phyloP scores from a whole-genome alignment of 164 flowering plant genomes.

The Hamamelis virginiana region DNA sequence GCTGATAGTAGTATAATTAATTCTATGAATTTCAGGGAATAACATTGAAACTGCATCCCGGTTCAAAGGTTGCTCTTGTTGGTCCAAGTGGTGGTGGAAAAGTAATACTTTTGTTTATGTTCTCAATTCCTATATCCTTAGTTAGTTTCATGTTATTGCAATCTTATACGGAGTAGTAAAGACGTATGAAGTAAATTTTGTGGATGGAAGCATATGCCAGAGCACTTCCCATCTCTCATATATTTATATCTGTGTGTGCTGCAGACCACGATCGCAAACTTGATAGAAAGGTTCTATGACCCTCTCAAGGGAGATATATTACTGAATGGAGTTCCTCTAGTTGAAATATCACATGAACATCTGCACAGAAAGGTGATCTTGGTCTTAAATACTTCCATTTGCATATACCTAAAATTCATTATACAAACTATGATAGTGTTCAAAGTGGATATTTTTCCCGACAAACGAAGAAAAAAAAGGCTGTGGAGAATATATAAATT shows the following conservation, averaged over 20 bases:
- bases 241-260: constrained; percentile 14
- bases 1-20: background rate
- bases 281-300: constrained; percentile 94
- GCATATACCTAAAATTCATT: no score
- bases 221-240: background rate
- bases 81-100: constrained; percentile 99
- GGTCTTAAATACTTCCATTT: background rate
- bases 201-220: background rate
- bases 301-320: constrained; percentile 80
- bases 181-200: background rate
- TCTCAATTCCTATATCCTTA: background rate
- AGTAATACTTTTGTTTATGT: constrained; percentile 35
- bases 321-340: constrained; percentile 79
- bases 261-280: constrained; percentile 95
- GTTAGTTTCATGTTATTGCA: background rate
- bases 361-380: constrained; percentile 80
- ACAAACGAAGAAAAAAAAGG: no score
- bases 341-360: constrained; percentile 83
- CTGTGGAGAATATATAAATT: no score
- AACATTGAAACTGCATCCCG: constrained; percentile 69
- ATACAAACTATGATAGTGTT: no score
- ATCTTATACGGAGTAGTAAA: background rate
- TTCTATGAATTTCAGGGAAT: constrained; percentile 59
- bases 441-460: no score
- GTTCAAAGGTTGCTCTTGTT: constrained; percentile 94